Base-by-base conservation (phyloP, 1,284 basidiomycete species). In the Fistulina hepatica region DNA sequence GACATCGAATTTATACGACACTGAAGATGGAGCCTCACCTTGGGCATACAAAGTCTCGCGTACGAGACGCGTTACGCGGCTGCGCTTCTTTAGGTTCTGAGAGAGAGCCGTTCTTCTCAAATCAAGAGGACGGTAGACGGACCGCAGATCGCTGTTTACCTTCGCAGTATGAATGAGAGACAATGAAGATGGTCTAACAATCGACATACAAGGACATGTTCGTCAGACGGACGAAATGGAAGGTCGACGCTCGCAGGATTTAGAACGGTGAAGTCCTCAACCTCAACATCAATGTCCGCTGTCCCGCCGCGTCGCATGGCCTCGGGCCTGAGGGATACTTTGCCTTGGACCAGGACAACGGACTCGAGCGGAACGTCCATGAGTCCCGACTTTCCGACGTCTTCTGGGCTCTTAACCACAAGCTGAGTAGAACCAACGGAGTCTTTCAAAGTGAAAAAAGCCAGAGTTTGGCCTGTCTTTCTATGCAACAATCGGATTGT, bases 71-170 rank as follows among this genome's bases (percentile, higher is more conserved):
- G 89, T 77, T 17, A 94, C 83, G 41, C 71, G 64, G 54, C 83
- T 85, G 45, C 93, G 73, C 48, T 76, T 79, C 48, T 74, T 76
- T 47, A 97, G 64, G 58, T 94, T 95, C 34, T 72, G 56, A 4
- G 86, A 73, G 23, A 97, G 61, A 11, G 65, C 67, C 6, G 71
- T 61, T 27, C 92, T 71, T 20, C 92, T 77, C 34, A 97, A 72
- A 62, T 97, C 92, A 26, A 97, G 73, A 64, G 89, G 83, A 39
- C 92, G 79, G 59, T 88, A 82, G 48, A 79, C 77, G 36, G 85
- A 73, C 44, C 92, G 75, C 15, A 93, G 59, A 44, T 91, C 82
- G 50, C 94, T 89, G 52, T 84, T 88, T 25, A 85, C 74, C 82
- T 91, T 51, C 33, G 44, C 17, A 33, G 32, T 23, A 26, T 37